Base-by-base conservation (phyloP, 2,329 filamentous ascomycete species). In the Colletotrichum incanum region DNA sequence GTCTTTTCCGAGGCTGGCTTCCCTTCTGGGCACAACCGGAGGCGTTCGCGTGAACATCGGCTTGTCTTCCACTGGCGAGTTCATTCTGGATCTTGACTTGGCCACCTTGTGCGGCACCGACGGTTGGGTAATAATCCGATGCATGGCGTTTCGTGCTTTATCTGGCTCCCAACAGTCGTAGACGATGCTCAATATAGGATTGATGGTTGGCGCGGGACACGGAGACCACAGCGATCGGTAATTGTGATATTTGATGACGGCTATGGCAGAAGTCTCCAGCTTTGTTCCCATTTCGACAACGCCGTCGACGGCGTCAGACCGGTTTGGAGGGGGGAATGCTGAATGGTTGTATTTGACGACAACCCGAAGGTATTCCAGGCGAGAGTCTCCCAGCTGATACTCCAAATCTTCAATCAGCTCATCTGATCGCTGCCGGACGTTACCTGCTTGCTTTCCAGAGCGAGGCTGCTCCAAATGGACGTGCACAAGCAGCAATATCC, bases 371-470 rank as follows among this genome's bases (percentile, higher is more conserved):
- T 89, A 91, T 43, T 86, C 83, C 20, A 83, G 83, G 26, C 78
- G 78, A 4, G 82, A 81, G 64, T 84, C 82, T 39, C 89, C 88
- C 3, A 92, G 84, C 67, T 90, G 85, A 39, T 82, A 80, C 76
- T 92, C 88, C 14, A 92, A 82, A 68, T 91, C 88, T 31, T 88
- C 84, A 20, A 92, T 89, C 41, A 92, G 80, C 50, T 88, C 84
- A 16, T 91, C 88, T 0, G 89, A 86, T 49, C 81, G 84, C 58
- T 84, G 82, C 41, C 80, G 80, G 11, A 76, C 41, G 64, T 84
- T 79, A 11, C 71, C 66, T 18, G 65, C 60, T 28, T 68, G 39
- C 67, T 68, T n/a, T 50, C 49, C 11, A 74, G 67, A 18, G 39
- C 14, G n/a, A 41, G 50, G 54, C 49, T 49, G 58, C 54, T 28